These are phyloP conservation scores for Pelargonium fulgidum DNA, from an alignment of 441 rosid genomes.

Conservation along the genomic window DNA sequence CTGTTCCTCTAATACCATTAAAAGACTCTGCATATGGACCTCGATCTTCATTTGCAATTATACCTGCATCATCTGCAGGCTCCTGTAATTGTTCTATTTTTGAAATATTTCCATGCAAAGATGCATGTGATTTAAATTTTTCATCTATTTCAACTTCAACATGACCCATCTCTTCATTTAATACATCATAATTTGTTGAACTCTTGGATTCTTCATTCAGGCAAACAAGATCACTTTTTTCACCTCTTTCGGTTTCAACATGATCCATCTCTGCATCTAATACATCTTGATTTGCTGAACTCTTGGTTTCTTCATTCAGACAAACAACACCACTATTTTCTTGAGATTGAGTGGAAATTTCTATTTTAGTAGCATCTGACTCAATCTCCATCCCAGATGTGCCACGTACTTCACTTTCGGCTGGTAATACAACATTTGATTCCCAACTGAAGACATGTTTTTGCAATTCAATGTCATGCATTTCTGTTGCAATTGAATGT, in stretches of 20 bases:
- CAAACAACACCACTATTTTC: constrained; percentile 13
- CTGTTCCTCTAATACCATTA: constrained; percentile 23
- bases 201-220: constrained; percentile 22
- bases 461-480: constrained; percentile 19
- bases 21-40: constrained; percentile 13
- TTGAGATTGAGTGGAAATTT: constrained; percentile 17
- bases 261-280: constrained; percentile 19
- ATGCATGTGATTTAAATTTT: constrained; percentile 26
- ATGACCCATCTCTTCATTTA: constrained; percentile 18
- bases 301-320: constrained; percentile 23
- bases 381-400: constrained; percentile 12
- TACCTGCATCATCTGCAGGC: constrained; percentile 21
- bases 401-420: constrained; percentile 14
- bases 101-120: constrained; percentile 24
- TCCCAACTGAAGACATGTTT: constrained; percentile 8
- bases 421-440: constrained; percentile 18
- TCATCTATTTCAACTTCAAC: constrained; percentile 16
- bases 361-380: neutral
- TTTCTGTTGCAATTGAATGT: constrained; percentile 9
- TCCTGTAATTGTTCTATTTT: constrained; percentile 26
- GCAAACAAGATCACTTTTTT: constrained; percentile 17
- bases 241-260: constrained; percentile 17
- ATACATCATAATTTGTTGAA: constrained; percentile 20
- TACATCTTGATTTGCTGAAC: constrained; percentile 20
- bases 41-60: constrained; percentile 22